These are phyloP conservation scores for Citrus hindsii DNA, from an alignment of 345 rosid genomes.

Conservation along the genomic window DNA sequence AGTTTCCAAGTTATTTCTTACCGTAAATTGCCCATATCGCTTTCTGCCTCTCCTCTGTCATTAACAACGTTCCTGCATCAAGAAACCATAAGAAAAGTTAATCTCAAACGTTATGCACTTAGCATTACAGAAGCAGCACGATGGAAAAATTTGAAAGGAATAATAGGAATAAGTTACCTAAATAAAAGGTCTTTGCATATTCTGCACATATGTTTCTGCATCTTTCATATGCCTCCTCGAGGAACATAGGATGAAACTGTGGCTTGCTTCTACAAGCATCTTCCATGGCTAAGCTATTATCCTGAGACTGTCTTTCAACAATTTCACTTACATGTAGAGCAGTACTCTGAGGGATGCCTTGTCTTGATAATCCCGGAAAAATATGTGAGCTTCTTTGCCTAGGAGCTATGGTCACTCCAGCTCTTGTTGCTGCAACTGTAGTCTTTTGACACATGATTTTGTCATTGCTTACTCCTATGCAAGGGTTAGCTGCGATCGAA, in stretches of 20 bases:
- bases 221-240: constrained; percentile 46
- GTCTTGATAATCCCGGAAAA: constrained; percentile 22
- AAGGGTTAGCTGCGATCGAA: constrained; percentile 26
- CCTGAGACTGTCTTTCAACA: constrained; percentile 39
- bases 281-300: constrained; percentile 2
- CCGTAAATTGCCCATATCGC: constrained; percentile 76
- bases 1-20: constrained; percentile 12
- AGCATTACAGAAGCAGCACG: neutral
- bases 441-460: constrained; percentile 6
- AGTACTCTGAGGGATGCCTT: constrained; percentile 26
- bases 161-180: constrained; percentile 29
- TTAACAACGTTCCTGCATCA: constrained; percentile 52
- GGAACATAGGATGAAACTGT: constrained; percentile 36
- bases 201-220: constrained; percentile 50
- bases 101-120: neutral
- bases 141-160: neutral
- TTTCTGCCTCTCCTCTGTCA: constrained; percentile 58
- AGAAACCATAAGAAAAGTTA: neutral
- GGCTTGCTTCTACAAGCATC: constrained; percentile 22
- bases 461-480: constrained; percentile 15
- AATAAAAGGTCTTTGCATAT: constrained; percentile 64
- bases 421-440: constrained; percentile 13
- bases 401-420: constrained; percentile 30
- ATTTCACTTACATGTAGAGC: constrained; percentile 34
- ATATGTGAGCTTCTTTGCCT: neutral